Conservation (phyloP, 2,329 filamentous ascomycete genomes). For the Aureobasidium lini region DNA sequence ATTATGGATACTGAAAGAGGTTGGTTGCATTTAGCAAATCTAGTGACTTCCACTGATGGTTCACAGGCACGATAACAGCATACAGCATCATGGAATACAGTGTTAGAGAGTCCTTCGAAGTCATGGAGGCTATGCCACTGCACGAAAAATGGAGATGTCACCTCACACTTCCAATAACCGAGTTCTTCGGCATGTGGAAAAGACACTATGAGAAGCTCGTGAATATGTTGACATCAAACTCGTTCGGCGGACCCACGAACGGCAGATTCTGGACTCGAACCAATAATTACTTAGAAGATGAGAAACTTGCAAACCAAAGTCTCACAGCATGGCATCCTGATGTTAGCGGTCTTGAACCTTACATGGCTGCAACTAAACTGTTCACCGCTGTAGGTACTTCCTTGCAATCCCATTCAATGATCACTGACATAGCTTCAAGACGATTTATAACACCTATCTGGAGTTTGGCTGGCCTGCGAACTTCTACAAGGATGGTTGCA, state of each 20-base stretch:
- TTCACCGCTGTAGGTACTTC: background rate
- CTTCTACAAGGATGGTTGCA: background rate
- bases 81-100: background rate
- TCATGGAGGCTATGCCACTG: background rate
- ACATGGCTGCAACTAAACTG: background rate
- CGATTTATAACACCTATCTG: background rate
- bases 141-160: background rate
- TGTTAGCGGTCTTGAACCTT: background rate
- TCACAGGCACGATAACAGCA: background rate
- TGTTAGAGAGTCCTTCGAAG: background rate
- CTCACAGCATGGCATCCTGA: background rate
- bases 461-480: background rate
- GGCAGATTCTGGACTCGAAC: background rate
- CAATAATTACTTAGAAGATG: background rate
- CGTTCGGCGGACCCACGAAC: too few relatives aligned
- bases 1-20: background rate
- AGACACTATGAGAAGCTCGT: background rate
- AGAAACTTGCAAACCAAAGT: background rate
- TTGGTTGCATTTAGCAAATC: too few relatives aligned
- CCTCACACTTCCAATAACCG: background rate
- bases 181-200: background rate
- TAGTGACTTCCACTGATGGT: background rate
- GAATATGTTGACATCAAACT: background rate
- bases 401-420: background rate
- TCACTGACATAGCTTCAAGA: background rate